These are phyloP conservation scores for Boletellus ananiceps DNA, from an alignment of 768 basidiomycete species.

Conservation along the genomic window DNA sequence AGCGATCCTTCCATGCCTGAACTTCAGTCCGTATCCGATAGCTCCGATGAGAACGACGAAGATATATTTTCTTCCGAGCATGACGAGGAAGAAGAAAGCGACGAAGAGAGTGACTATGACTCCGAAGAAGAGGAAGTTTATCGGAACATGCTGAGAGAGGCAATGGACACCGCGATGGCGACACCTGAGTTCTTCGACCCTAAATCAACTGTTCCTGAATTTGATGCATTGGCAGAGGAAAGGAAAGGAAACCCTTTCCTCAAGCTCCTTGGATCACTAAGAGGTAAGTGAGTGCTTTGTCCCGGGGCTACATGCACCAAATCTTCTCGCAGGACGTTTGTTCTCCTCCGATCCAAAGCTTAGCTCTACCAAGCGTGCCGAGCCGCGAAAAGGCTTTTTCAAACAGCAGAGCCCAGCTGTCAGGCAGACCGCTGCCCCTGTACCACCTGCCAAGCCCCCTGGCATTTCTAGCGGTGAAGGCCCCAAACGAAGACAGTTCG, in stretches of 20 bases:
- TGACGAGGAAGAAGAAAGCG: constrained; percentile 31
- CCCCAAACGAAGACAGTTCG: constrained; percentile 5
- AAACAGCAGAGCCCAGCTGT: constrained; percentile 14
- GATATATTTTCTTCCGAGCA: constrained; percentile 31
- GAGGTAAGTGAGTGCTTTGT: constrained; percentile 42
- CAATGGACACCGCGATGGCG: constrained; percentile 64
- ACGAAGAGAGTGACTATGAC: constrained; percentile 48
- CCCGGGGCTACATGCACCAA: neutral
- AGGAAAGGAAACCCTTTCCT: constrained; percentile 73
- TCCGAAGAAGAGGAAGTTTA: constrained; percentile 67
- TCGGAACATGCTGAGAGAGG: constrained; percentile 57
- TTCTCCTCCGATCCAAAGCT: constrained; percentile 47
- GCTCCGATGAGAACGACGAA: constrained; percentile 41
- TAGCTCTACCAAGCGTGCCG: constrained; percentile 33
- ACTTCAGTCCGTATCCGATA: constrained; percentile 62
- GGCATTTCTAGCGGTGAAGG: constrained; percentile 9
- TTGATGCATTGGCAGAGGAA: constrained; percentile 42
- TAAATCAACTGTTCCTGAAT: constrained; percentile 41
- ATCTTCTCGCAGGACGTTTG: constrained; percentile 53
- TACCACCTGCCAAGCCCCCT: constrained; percentile 5
- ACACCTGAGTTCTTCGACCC: constrained; percentile 56
- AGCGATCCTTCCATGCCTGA: constrained; percentile 59
- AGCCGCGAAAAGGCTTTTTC: constrained; percentile 30
- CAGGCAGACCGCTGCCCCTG: constrained; percentile 7
- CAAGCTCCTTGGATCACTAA: constrained; percentile 66